phyloP scores from a whole-genome alignment of 2,329 filamentous ascomycete genomes.

The Xylariaceae sp. region DNA sequence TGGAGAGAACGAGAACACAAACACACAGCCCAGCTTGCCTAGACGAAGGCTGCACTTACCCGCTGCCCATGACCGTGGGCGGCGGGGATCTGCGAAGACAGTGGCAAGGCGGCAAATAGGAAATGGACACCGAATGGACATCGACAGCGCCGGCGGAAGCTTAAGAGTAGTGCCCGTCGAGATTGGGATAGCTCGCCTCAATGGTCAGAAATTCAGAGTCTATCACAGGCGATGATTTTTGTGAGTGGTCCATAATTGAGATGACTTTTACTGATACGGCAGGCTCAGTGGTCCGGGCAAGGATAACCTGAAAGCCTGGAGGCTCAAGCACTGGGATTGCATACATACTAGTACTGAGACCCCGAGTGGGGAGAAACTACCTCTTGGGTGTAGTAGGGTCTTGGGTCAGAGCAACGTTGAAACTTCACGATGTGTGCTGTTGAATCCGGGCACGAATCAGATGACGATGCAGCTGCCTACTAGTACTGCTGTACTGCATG shows the following conservation, averaged over 20 bases:
- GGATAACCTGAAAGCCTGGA: neutral
- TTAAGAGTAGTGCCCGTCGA: neutral
- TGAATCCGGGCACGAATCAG: slow-evolving; percentile 2
- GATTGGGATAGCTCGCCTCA: slow-evolving; percentile 1
- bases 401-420: neutral
- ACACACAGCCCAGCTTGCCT: too few relatives aligned
- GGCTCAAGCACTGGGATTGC: too few relatives aligned
- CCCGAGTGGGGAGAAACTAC: neutral
- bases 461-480: neutral
- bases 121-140: too few relatives aligned
- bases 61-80: neutral
- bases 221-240: slow-evolving; percentile 14
- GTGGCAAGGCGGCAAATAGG: too few relatives aligned
- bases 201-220: slow-evolving; percentile 16
- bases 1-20: too few relatives aligned
- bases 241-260: slow-evolving; percentile 13
- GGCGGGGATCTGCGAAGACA: neutral
- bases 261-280: too few relatives aligned
- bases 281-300: too few relatives aligned
- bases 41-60: neutral
- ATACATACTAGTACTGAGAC: neutral
- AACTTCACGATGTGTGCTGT: neutral
- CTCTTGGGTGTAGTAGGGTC: neutral
- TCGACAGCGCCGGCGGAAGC: neutral
- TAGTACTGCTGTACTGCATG: neutral